Percentiles rank a stretch among this genome's conserved stretches.
phyloP scores from a whole-genome alignment of 2,329 filamentous ascomycete genomes.

The Tolypocladium capitatum region DNA sequence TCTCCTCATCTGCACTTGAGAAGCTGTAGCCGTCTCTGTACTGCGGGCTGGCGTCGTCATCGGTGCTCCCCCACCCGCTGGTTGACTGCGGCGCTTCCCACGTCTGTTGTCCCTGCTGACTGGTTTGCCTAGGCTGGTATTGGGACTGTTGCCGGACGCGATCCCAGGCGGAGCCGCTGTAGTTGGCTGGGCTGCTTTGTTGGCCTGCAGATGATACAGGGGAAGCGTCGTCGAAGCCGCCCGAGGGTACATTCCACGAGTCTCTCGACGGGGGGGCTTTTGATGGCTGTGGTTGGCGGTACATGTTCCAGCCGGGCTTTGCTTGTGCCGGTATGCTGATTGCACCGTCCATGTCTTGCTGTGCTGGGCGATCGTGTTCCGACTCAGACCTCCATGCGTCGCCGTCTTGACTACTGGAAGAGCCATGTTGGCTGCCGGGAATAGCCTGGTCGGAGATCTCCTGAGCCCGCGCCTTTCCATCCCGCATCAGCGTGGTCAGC shows the following conservation, averaged over 20 bases:
- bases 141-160: conserved; percentile 26
- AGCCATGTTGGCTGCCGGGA: neutral
- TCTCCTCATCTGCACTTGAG: conserved; percentile 23
- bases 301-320: conserved; percentile 6
- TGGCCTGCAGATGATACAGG: conserved; percentile 22
- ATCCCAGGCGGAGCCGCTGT: conserved; percentile 29
- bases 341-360: conserved; percentile 2
- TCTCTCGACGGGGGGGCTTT: conserved; percentile 2
- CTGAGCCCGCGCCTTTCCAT: conserved; percentile 7
- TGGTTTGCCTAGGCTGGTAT: conserved; percentile 11
- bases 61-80: conserved; percentile 6
- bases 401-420: conserved; percentile 1
- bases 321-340: conserved; percentile 1
- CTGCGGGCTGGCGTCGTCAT: conserved; percentile 12
- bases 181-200: conserved; percentile 5
- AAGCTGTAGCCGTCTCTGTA: conserved; percentile 20
- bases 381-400: conserved; percentile 7
- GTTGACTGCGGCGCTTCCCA: conserved; percentile 7
- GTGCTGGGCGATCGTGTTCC: conserved; percentile 3
- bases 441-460: conserved; percentile 6
- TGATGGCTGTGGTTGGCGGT: conserved; percentile 4
- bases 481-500: conserved; percentile 11
- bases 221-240: conserved; percentile 28
- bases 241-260: conserved; percentile 14
- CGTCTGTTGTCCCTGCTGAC: conserved; percentile 8